These are phyloP conservation scores for Apiospora marii DNA, from an alignment of 2,329 filamentous ascomycete genomes.

Conservation along the genomic window DNA sequence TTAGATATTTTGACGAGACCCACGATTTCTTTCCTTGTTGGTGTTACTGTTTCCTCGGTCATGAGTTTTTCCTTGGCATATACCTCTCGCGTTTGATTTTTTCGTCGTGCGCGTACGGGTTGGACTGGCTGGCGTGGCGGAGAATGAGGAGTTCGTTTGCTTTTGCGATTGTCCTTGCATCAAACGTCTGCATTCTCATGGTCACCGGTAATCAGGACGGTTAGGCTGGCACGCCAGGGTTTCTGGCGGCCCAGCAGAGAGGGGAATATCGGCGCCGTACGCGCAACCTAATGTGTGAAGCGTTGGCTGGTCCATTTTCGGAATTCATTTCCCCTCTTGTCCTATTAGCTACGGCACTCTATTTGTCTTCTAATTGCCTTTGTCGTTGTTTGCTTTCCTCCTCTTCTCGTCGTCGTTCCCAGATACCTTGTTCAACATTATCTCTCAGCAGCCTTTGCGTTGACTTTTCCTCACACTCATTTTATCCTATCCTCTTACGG, in stretches of 20 bases:
- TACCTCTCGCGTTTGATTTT: conserved; percentile 49
- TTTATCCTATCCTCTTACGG: conserved; percentile 30
- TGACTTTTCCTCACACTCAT: conserved; percentile 31
- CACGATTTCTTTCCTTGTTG: conserved; percentile 56
- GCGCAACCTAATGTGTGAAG: conserved; percentile 49
- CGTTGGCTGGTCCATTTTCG: conserved; percentile 47
- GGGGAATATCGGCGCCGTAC: conserved; percentile 36
- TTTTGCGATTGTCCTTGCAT: conserved; percentile 42
- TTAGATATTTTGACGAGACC: conserved; percentile 60
- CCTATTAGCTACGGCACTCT: conserved; percentile 56
- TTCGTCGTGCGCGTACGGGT: conserved; percentile 39
- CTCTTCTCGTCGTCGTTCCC: conserved; percentile 44
- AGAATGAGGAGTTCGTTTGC: conserved; percentile 41
- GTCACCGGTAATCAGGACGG: conserved; percentile 44
- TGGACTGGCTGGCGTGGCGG: conserved; percentile 39
- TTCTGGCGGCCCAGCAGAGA: conserved; percentile 38
- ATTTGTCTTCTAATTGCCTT: conserved; percentile 49
- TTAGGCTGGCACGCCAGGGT: conserved; percentile 42
- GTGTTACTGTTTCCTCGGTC: conserved; percentile 39
- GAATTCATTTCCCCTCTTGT: conserved; percentile 54
- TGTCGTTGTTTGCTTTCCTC: conserved; percentile 38
- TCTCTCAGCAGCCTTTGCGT: conserved; percentile 36
- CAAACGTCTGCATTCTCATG: conserved; percentile 44
- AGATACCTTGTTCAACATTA: conserved; percentile 70
- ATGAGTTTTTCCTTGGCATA: conserved; percentile 53